Evolutionary conservation across 2,329 filamentous ascomycete genomes (phyloP).

Genomic region (Beauveria bassiana): DNA sequence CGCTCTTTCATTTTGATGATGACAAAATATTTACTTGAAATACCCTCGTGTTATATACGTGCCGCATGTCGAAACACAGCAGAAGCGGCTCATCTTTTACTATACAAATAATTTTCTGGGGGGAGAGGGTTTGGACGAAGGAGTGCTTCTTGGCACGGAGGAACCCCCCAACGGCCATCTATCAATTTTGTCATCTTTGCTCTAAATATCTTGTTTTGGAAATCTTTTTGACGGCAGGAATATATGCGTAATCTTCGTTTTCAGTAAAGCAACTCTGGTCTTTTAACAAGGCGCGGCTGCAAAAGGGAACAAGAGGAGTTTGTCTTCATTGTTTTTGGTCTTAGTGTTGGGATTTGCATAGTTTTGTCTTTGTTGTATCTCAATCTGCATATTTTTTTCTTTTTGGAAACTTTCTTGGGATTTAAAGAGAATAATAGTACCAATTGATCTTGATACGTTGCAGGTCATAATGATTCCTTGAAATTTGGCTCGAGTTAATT

Average conservation of each 20-base stretch:
- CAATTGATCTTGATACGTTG: background rate
- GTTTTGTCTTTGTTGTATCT: background rate
- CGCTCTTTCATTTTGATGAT: background rate
- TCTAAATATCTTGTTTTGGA: background rate
- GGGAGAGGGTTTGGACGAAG: background rate
- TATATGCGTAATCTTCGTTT: background rate
- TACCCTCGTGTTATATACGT: constrained; percentile 7
- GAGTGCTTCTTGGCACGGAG: background rate
- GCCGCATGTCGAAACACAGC: constrained; percentile 8
- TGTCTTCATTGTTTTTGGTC: background rate
- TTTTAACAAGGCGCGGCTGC: background rate
- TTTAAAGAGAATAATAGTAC: background rate
- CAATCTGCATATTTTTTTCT: background rate
- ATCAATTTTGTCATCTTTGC: background rate
- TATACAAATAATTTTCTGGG: background rate
- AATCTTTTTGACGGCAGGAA: background rate
- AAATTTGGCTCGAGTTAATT: background rate
- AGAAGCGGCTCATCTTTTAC: constrained; percentile 1
- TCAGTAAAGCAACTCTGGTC: background rate
- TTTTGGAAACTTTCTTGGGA: background rate
- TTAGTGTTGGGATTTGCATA: background rate
- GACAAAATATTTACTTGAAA: constrained; percentile 4
- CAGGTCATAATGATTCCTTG: background rate
- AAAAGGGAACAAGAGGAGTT: background rate
- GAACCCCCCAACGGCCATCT: background rate